Evolutionary conservation across 2,329 filamentous ascomycete species (phyloP), one percentile per base, ranked within the genome.

Genomic region (Pezicula rhizophila): DNA sequence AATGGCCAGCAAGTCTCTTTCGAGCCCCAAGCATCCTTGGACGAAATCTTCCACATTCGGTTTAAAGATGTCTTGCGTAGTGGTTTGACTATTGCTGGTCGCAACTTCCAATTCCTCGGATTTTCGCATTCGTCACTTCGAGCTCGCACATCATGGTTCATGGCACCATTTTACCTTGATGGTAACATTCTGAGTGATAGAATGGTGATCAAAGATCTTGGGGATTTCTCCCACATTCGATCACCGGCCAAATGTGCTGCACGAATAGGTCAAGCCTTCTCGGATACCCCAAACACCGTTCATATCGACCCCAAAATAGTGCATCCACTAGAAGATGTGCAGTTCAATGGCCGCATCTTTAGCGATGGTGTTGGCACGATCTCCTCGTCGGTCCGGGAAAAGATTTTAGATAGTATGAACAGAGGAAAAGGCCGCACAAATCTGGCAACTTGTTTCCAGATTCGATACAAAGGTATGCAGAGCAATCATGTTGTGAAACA

Each of bases 321-420:
- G 1, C 61, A 66, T 49, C 52, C 64, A 1, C 73, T 82, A 0
- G 54, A 61, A 0, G 82, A 87, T 50, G 69, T 88, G 1, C 70
- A 75, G 50, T 62, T 65, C n/a, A 66, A 76, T 10, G 69, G 66
- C 0, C 75, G 82, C 4, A 74, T 83, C 0, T 95, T 93, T 62
- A 90, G 85, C 52, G 89, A 93, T 60, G 89, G 89, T 1, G 84
- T 88, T 1, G 89, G 89, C 0, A 89, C 81, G 0, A 79, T 93
- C 5, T 92, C 88, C 0, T 59, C 57, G 10, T 70, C 70, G 0
- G 72, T 89, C 0, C 68, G 85, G 43, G 64, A 76, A 12, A 72
- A 71, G n/a, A 77, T 91, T 2, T 85, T 81, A 75, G 64, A 68
- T 1, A 60, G 67, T 5, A 66, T 86, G 47, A 75, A 79, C 5